Evolutionary conservation across 2,329 filamentous ascomycete species (phyloP), one percentile per base, ranked within the genome.

Genomic region (Calonectria honghensis): DNA sequence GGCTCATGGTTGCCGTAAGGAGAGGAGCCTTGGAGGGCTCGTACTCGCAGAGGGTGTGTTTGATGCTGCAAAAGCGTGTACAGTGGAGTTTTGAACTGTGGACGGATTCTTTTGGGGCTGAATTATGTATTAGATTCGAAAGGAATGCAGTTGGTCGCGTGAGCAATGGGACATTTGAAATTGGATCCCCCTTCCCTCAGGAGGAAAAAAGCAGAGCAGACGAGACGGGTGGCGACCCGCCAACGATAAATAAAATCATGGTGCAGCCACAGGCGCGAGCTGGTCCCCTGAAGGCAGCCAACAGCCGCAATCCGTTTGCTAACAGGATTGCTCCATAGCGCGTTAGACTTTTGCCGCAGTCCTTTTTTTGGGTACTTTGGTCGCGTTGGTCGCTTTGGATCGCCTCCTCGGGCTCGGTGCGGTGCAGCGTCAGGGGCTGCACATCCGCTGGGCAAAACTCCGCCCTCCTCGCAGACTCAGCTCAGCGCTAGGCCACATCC

Each of bases 211-310:
- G 27, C 54, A 50, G n/a, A 37, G 71, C 52, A 54, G 68, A 52
- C 48, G 61, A 72, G 73, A 51, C 20, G 31, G 39, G 3, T 35
- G 50, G 27, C 54, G 75, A 50, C 37, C 35, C 29, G 45, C 20
- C 54, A 14, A 7, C 37, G 70, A 77, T 77, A 79, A 76, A 77
- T 79, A 79, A 68, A 54, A 61, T 57, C 29, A 57, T 9, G 16
- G 16, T 6, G 29, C 52, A n/a, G 29, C 52, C 27, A 48, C 45
- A 48, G 9, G 45, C 45, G 18, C 45, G 45, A 9, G n/a, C 24
- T 48, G 20, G 29, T 20, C 52, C 52, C 52, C 52, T 54, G 52
- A 35, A 31, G 18, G 52, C 37, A 37, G 13, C 29, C 50, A 37
- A 29, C 35, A 70, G 68, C 68, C 68, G 29, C 45, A 48, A 48